Evolutionary conservation across 2,329 filamentous ascomycete genomes (phyloP), one percentile per base, ranked within the genome.

Genomic region (Fusarium lateritium): DNA sequence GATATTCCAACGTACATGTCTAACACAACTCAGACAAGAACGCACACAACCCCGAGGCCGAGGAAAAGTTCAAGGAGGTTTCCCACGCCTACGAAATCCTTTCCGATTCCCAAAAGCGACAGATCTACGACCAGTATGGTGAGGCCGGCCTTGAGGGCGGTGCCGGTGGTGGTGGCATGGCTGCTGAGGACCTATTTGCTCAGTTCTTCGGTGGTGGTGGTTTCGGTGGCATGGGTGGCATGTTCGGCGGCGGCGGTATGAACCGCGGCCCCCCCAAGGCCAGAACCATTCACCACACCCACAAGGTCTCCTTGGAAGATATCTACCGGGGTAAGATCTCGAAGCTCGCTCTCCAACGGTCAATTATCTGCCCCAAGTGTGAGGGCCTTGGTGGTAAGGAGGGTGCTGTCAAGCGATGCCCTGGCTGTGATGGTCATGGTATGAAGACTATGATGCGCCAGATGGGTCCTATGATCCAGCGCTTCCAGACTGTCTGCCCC

Each of bases 371-470:
- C 86, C 86, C 93, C 71, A 94, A 94, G 83, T 99, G 96, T 81
- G 92, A 96, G 62, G 96, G 96, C 69, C 90, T 94, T 63, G 96
- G 96, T 77, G 96, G 96, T 72, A 99, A 99, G 86, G 95, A 98
- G 71, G 96, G 96, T 70, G 93, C 96, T n/a, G 95, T 98, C 71
- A 95, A 94, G 85, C 93, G 92, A 76, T 99, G 96, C 83, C 79
- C 89, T 40, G 92, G 94, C 77, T 99, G 96, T 81, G 94, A 97
- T 76, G 96, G 96, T 72, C 89, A 92, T 70, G 96, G 96, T 82
- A 97, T 98, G 93, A 98, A 98, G 92, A 98, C 93, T 40, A 98
- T 99, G 95, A 98, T 99, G 96, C 92, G 97, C 79, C 96, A 99
- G 84, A 98, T 99, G 94, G 96, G 96, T 52, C 96, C 96, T 63